Conservation (phyloP, 495 filamentous ascomycete species). For the Saxispiralis lemnorum region DNA sequence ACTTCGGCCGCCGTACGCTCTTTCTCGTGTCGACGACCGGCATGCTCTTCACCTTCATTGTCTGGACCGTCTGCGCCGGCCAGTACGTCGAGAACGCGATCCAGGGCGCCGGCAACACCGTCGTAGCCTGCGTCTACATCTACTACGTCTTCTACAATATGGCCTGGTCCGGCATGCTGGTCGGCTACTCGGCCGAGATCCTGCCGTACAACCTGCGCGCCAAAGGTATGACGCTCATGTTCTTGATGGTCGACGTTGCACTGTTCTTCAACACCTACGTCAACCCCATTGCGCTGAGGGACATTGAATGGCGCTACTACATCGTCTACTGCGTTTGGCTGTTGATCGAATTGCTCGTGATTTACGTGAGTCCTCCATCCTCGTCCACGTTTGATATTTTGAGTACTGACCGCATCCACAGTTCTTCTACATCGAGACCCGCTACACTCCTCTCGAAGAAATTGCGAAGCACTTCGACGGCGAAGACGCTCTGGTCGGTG, state of each 20-base stretch:
- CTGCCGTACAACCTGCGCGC: slow-evolving; percentile 51
- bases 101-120: slow-evolving; percentile 2
- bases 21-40: slow-evolving; percentile 5
- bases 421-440: slow-evolving; percentile 50
- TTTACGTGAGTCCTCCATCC: slow-evolving; percentile 32
- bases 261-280: slow-evolving; percentile 31
- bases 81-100: slow-evolving; percentile 9
- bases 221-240: slow-evolving; percentile 47
- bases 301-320: slow-evolving; percentile 17
- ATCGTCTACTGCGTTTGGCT: slow-evolving; percentile 22
- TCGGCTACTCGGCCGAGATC: slow-evolving; percentile 42
- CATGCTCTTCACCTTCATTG: slow-evolving; percentile 10
- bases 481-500: slow-evolving; percentile 15
- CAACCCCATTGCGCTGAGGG: slow-evolving; percentile 21
- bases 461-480: slow-evolving; percentile 23
- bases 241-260: slow-evolving; percentile 9
- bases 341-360: slow-evolving; percentile 29
- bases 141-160: slow-evolving; percentile 20
- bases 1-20: slow-evolving; percentile 10
- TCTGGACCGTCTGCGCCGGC: slow-evolving; percentile 19
- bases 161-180: slow-evolving; percentile 32
- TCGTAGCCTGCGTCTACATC: slow-evolving; percentile 20
- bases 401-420: too few species aligned
- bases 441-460: slow-evolving; percentile 54
- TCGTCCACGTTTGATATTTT: too few species aligned